Conservation (phyloP, 176 grass and related monocot species). For the Carex myosuroides region DNA sequence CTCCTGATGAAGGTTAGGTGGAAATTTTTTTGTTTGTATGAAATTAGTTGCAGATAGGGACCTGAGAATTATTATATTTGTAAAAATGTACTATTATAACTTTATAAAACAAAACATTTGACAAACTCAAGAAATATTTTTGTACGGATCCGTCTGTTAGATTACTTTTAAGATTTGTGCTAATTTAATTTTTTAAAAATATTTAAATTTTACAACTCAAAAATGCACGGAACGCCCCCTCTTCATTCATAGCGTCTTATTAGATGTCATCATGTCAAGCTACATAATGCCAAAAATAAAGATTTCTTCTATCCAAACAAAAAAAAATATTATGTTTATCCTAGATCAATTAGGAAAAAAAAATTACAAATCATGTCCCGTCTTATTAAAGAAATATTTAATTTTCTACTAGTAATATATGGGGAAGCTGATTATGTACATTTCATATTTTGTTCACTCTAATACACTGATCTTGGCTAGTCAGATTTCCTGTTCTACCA, state of each 20-base stretch:
- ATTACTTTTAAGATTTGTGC: no score
- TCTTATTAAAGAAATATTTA: no score
- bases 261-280: background rate
- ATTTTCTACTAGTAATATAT: no score
- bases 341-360: background rate
- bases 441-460: no score
- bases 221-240: no score
- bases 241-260: background rate
- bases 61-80: background rate
- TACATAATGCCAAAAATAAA: background rate
- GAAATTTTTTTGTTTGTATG: background rate
- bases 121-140: background rate
- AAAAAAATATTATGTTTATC: background rate
- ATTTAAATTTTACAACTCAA: no score
- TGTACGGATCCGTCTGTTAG: no score
- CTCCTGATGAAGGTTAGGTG: background rate
- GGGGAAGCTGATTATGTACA: no score
- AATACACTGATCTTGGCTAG: no score
- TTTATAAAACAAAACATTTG: background rate
- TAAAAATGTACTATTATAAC: background rate
- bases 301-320: background rate
- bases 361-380: no score
- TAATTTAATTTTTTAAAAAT: no score
- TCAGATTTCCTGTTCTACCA: no score
- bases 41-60: background rate